phyloP scores from a whole-genome alignment of 192 early-diverging fungal species.

The Coemansia pectinata region DNA sequence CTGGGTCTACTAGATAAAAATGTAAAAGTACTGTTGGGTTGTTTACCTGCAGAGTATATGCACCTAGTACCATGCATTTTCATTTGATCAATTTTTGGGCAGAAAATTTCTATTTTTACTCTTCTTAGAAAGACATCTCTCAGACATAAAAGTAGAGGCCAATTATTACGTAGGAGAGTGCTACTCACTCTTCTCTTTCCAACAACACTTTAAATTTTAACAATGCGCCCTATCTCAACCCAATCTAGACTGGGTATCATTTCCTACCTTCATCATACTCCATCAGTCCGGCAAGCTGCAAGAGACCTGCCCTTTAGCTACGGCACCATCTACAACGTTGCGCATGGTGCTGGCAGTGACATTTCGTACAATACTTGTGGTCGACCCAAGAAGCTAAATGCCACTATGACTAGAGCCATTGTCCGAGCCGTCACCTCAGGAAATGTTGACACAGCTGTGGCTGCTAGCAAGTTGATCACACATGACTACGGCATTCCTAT shows the following conservation, averaged over 20 bases:
- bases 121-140: background rate
- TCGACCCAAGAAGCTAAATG: background rate
- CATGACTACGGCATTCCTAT: background rate
- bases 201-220: background rate
- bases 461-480: background rate
- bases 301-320: background rate
- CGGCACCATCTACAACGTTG: background rate
- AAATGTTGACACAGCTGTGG: background rate
- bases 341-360: background rate
- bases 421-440: background rate
- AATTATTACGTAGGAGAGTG: background rate
- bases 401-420: background rate
- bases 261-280: background rate
- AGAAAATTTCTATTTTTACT: background rate
- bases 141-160: background rate
- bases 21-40: background rate
- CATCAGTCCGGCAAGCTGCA: background rate
- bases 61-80: background rate
- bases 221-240: background rate
- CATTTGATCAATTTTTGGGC: background rate
- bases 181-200: background rate
- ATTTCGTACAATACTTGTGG: background rate
- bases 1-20: background rate
- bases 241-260: background rate
- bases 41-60: background rate